Conservation (phyloP, 2,329 filamentous ascomycete species). For the Exophiala sp. region DNA sequence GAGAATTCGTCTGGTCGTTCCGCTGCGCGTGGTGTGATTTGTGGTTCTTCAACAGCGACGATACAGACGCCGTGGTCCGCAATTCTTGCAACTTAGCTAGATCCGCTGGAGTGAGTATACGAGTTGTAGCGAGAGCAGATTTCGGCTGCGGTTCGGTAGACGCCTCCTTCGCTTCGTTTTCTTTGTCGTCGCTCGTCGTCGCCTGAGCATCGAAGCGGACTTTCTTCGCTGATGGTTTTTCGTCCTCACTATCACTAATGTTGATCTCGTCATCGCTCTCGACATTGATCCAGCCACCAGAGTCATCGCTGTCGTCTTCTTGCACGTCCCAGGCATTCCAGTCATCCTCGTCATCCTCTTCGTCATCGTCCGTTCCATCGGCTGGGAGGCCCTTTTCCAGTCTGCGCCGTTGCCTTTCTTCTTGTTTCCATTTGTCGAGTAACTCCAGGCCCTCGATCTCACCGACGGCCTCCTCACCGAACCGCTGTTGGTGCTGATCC, state of each 20-base stretch:
- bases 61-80: slow-evolving; percentile 67
- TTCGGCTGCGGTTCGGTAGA: slow-evolving; percentile 29
- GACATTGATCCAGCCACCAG: slow-evolving; percentile 91
- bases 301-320: slow-evolving; percentile 62
- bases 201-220: slow-evolving; percentile 49
- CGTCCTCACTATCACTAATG: slow-evolving; percentile 71
- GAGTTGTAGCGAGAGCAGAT: slow-evolving; percentile 81
- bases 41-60: slow-evolving; percentile 51
- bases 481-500: slow-evolving; percentile 71
- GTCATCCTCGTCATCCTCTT: slow-evolving; percentile 57
- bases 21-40: slow-evolving; percentile 45
- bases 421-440: slow-evolving; percentile 88
- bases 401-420: slow-evolving; percentile 72
- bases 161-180: slow-evolving; percentile 36
- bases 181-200: slow-evolving; percentile 33
- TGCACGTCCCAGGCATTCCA: slow-evolving; percentile 61
- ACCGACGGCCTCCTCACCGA: slow-evolving; percentile 75
- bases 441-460: slow-evolving; percentile 90
- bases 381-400: slow-evolving; percentile 64
- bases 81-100: slow-evolving; percentile 92
- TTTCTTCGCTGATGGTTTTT: slow-evolving; percentile 63
- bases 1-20: slow-evolving; percentile 42
- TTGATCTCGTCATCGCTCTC: slow-evolving; percentile 74
- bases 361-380: slow-evolving; percentile 58
- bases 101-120: slow-evolving; percentile 92